Conservation (phyloP, 192 early-diverging fungal species). For the Entomortierella lignicola region DNA sequence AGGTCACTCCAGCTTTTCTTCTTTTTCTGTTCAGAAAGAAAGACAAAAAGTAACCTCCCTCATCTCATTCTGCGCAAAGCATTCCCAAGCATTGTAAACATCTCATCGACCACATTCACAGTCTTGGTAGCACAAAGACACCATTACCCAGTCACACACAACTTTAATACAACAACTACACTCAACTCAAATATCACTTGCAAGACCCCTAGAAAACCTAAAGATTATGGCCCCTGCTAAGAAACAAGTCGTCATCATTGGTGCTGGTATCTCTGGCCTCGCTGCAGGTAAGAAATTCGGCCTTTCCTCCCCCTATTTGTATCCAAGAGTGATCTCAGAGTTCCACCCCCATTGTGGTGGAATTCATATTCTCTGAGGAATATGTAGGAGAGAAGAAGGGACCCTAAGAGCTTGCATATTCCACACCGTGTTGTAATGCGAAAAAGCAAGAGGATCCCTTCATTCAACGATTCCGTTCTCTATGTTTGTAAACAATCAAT, state of each 20-base stretch:
- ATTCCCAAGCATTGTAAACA: not conserved
- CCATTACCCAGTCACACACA: not conserved
- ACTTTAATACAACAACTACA: not conserved
- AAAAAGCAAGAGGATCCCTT: not conserved
- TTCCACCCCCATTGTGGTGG: not conserved
- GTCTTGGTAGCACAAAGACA: not conserved
- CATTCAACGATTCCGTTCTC: not conserved
- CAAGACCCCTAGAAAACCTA: too few relatives aligned
- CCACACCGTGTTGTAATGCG: not conserved
- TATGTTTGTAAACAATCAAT: not conserved
- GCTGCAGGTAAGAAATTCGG: slow-evolving; percentile 42
- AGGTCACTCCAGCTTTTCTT: not conserved
- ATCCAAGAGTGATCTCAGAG: not conserved
- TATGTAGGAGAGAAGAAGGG: not conserved
- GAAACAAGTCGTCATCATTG: slow-evolving; percentile 51
- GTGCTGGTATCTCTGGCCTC: slow-evolving; percentile 55
- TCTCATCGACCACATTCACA: too few relatives aligned
- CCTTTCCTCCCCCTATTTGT: not conserved
- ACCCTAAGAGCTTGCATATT: too few relatives aligned
- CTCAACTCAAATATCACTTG: not conserved
- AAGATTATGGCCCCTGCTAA: slow-evolving; percentile 13
- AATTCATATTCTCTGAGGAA: not conserved
- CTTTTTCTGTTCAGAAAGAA: not conserved
- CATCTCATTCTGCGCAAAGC: not conserved
- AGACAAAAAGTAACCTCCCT: too few relatives aligned